These are phyloP conservation scores for Trametes versicolor DNA, from an alignment of 1,284 basidiomycete genomes.

Conservation along the genomic window DNA sequence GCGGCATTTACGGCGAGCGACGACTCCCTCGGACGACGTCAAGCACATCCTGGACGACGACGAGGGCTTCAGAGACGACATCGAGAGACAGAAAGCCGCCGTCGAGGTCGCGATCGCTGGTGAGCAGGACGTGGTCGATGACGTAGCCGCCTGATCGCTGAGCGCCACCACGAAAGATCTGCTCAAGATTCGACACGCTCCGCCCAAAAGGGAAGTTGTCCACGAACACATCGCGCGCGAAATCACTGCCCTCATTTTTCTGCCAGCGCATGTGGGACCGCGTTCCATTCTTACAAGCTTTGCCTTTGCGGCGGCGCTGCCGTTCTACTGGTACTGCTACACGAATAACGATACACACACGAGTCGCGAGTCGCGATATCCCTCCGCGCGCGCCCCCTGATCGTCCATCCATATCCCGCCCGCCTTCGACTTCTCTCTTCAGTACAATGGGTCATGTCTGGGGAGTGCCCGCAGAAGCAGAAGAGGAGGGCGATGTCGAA, in stretches of 20 bases:
- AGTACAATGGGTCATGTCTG: constrained; percentile 13
- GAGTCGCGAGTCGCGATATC: constrained; percentile 14
- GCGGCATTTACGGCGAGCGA: neutral
- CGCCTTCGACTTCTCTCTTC: constrained; percentile 17
- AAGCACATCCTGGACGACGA: neutral
- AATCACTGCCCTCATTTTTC: constrained; percentile 31
- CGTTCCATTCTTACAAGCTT: constrained; percentile 25
- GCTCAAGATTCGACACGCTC: constrained; percentile 27
- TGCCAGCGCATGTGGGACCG: constrained; percentile 10
- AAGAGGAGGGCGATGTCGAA: constrained; percentile 26
- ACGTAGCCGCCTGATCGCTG: constrained; percentile 24
- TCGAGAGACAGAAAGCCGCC: constrained; percentile 17
- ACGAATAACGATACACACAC: constrained; percentile 33
- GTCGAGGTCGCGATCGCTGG: constrained; percentile 13
- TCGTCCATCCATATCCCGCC: constrained; percentile 19
- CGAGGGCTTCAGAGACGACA: constrained; percentile 14
- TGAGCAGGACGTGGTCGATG: constrained; percentile 15
- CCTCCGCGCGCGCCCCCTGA: constrained; percentile 22
- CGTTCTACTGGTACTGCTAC: constrained; percentile 28
- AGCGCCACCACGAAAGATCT: constrained; percentile 14
- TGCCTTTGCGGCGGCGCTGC: constrained; percentile 12
- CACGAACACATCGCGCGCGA: constrained; percentile 19
- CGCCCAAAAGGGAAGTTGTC: constrained; percentile 27
- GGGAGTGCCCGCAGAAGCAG: constrained; percentile 21
- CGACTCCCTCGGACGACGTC: neutral